These are phyloP conservation scores for Calocybe cyanea DNA, from an alignment of 768 basidiomycete genomes.

Conservation along the genomic window DNA sequence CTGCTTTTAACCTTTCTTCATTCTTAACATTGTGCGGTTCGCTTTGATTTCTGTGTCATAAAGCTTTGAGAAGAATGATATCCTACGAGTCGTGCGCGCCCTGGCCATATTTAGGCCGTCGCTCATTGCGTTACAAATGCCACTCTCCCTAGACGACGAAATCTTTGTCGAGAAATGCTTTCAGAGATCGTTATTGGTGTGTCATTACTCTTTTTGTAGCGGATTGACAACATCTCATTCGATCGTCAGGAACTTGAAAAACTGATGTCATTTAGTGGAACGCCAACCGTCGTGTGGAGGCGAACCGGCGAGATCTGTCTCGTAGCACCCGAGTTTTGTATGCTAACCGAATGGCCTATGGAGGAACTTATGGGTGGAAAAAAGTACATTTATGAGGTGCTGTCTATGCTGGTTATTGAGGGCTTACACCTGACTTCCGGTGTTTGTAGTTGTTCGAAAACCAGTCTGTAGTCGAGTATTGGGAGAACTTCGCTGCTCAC, in stretches of 20 bases:
- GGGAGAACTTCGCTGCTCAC: slow-evolving; percentile 95
- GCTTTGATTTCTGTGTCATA: slow-evolving; percentile 11
- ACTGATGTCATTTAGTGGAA: slow-evolving; percentile 94
- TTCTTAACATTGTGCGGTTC: slow-evolving; percentile 10
- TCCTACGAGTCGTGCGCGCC: slow-evolving; percentile 89
- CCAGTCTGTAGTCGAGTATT: slow-evolving; percentile 91
- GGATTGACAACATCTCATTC: slow-evolving; percentile 7
- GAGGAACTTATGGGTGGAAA: slow-evolving; percentile 68
- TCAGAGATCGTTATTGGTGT: slow-evolving; percentile 85
- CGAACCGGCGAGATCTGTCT: slow-evolving; percentile 97
- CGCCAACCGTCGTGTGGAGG: slow-evolving; percentile 96
- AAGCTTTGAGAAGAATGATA: slow-evolving; percentile 96
- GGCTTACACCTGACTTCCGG: slow-evolving; percentile 11
- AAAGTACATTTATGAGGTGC: slow-evolving; percentile 66
- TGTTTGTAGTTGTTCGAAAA: slow-evolving; percentile 80
- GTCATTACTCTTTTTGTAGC: slow-evolving; percentile 21
- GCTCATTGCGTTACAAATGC: slow-evolving; percentile 97
- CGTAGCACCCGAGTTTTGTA: slow-evolving; percentile 93
- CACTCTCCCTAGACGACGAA: slow-evolving; percentile 92
- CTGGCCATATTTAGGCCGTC: slow-evolving; percentile 95
- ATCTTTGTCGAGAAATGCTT: slow-evolving; percentile 95
- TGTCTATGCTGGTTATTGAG: not conserved
- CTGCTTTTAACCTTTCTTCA: slow-evolving; percentile 13
- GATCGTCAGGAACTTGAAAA: slow-evolving; percentile 84
- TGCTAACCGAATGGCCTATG: slow-evolving; percentile 87